Conservation (phyloP, 352 stramenopile genomes). For the Phytophthora sp. region DNA sequence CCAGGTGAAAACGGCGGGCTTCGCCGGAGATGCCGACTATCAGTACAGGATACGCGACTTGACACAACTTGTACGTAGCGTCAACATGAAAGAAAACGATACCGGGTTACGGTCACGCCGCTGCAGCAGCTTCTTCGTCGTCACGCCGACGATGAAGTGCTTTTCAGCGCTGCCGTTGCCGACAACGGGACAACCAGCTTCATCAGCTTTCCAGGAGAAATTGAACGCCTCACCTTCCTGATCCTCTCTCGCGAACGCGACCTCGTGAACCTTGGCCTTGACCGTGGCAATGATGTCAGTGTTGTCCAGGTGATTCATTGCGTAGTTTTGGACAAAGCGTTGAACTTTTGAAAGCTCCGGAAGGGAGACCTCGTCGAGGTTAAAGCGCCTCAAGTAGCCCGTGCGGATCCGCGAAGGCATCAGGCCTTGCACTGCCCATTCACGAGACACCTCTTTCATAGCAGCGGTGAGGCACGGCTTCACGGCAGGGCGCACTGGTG, state of each 20-base stretch:
- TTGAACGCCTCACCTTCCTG: background rate
- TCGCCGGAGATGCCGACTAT: no score
- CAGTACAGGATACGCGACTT: background rate
- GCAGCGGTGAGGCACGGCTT: background rate
- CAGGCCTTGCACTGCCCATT: conserved; percentile 10
- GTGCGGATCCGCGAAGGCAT: background rate
- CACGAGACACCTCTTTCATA: conserved; percentile 9
- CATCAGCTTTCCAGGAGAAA: background rate
- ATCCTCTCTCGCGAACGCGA: background rate
- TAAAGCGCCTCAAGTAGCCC: background rate
- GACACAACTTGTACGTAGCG: conserved; percentile 27
- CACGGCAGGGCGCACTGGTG: background rate
- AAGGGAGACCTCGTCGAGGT: background rate
- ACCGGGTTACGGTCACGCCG: background rate
- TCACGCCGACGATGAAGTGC: conserved; percentile 6
- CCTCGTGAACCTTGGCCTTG: background rate
- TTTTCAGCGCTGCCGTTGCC: conserved; percentile 6
- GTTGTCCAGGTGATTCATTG: background rate
- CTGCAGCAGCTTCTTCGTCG: conserved; percentile 5
- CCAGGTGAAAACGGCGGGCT: conserved; percentile 27
- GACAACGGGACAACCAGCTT: background rate
- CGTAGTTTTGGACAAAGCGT: conserved; percentile 18
- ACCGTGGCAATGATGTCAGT: no score
- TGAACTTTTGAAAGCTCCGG: background rate
- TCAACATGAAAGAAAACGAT: conserved; percentile 25